Evolutionary conservation across 2,329 filamentous ascomycete species (phyloP), one percentile per base, ranked within the genome.

Genomic region (Nemania serpens): DNA sequence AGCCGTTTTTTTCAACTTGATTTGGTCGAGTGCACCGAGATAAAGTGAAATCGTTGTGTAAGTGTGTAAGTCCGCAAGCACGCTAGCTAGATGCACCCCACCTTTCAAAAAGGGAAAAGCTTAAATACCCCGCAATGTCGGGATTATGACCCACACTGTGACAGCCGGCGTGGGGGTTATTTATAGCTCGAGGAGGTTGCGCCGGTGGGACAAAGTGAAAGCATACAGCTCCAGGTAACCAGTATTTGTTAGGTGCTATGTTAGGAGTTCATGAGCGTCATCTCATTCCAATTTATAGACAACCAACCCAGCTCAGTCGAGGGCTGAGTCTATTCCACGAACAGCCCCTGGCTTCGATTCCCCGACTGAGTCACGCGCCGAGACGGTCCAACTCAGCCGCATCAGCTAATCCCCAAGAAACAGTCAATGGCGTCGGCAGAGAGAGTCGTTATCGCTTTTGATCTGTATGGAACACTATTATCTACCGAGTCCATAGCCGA

Each of bases 381-480:
- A 17, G 54, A 42, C 34, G 37, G 41, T 33, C 52, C 58, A 20
- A 22, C 17, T 50, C 18, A 55, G 43, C 53, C 48, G 37, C 43
- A 39, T 25, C 15, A 46, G 18, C 6, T 39, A 37, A 2, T 13
- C 18, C 36, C 7, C 3, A 10, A 29, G 15, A 6, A 29, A 29
- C 25, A 29, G 7, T 29, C 7, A 29, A 60, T 47, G 48, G 66
- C 68, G 61, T 43, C 67, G 6, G n/a, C 57, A n/a, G 58, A 61
- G 34, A 72, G 69, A 49, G 66, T 55, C 15, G 75, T 88, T 48
- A 79, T 93, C 55, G 89, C 88, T 1, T 91, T 93, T 65, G 90
- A 93, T 69, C 79, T 91, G 1, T 93, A 92, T 74, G 90, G 89
- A 55, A 93, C 89, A 2, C 75, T 93, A 10, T 79, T 93, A 5